Percentiles rank a stretch among this genome's conserved stretches.
Conservation (phyloP, 768 basidiomycete species). For the Tricholoma terreum region DNA sequence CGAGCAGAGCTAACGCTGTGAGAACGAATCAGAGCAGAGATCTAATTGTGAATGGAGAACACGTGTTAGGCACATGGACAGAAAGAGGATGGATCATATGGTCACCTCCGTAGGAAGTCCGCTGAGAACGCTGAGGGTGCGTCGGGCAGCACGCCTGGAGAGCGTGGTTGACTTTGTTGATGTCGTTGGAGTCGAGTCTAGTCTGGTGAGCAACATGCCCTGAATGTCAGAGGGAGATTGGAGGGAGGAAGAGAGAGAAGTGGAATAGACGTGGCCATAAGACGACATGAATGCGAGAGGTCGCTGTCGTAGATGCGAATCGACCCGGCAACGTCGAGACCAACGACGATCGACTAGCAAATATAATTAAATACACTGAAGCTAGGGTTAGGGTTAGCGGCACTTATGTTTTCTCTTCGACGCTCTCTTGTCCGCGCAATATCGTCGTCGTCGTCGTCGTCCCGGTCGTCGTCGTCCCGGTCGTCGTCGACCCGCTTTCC, state of each 20-base stretch:
- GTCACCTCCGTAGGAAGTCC: conserved; percentile 33
- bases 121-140: conserved; percentile 27
- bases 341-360: too few relatives aligned
- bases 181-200: conserved; percentile 7
- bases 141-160: conserved; percentile 15
- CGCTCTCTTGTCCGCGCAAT: neutral
- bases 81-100: conserved; percentile 15
- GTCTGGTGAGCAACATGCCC: conserved; percentile 5
- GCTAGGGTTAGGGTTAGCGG: conserved; percentile 11
- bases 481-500: conserved; percentile 46
- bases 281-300: conserved; percentile 2
- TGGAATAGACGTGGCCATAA: neutral
- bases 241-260: neutral
- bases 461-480: conserved; percentile 1
- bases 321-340: neutral
- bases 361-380: too few relatives aligned
- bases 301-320: neutral
- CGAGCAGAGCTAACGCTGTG: conserved; percentile 29
- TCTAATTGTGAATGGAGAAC: conserved; percentile 35
- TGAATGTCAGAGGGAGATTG: conserved; percentile 2
- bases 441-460: neutral
- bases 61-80: conserved; percentile 47
- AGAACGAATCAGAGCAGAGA: conserved; percentile 40
- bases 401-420: neutral
- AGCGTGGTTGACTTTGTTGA: conserved; percentile 12